These are phyloP conservation scores for Rhodotorula sphaerocarpa DNA, from an alignment of 768 basidiomycete species.

Conservation along the genomic window DNA sequence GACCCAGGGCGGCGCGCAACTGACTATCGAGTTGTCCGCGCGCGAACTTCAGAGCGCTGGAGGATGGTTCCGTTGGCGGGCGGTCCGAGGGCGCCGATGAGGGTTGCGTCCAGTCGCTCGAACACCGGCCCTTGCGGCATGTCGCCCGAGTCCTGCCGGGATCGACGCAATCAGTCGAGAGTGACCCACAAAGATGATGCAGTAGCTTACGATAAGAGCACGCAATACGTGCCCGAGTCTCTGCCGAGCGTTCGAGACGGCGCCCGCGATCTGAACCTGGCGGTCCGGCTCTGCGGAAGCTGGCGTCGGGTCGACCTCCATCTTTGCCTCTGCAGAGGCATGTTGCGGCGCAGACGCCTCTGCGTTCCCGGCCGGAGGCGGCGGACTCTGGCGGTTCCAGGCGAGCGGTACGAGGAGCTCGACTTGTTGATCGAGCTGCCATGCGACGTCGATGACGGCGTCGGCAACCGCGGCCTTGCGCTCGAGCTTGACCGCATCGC, in stretches of 20 bases:
- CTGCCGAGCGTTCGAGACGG: slow-evolving; percentile 58
- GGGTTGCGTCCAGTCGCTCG: slow-evolving; percentile 62
- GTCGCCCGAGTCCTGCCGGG: slow-evolving; percentile 52
- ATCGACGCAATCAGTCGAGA: neutral
- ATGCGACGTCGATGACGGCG: slow-evolving; percentile 66
- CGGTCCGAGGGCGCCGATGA: slow-evolving; percentile 54
- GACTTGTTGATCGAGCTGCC: slow-evolving; percentile 68
- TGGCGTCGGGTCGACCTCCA: slow-evolving; percentile 40
- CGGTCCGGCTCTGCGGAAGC: slow-evolving; percentile 38
- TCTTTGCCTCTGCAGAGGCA: slow-evolving; percentile 24
- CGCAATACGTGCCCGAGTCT: slow-evolving; percentile 56
- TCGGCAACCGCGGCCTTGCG: slow-evolving; percentile 51
- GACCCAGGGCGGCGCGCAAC: neutral
- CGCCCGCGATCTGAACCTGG: slow-evolving; percentile 53
- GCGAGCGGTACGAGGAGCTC: slow-evolving; percentile 51
- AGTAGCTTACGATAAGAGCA: slow-evolving; percentile 46
- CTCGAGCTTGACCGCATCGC: neutral
- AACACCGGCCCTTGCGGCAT: slow-evolving; percentile 58
- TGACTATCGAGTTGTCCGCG: slow-evolving; percentile 33
- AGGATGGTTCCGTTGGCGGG: neutral
- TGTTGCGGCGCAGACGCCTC: neutral
- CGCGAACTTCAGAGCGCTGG: slow-evolving; percentile 22
- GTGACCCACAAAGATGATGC: neutral
- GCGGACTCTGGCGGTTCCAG: slow-evolving; percentile 31
- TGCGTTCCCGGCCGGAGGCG: neutral